Conservation (phyloP, 257 asterid species). For the Ligustrum vulgare region DNA sequence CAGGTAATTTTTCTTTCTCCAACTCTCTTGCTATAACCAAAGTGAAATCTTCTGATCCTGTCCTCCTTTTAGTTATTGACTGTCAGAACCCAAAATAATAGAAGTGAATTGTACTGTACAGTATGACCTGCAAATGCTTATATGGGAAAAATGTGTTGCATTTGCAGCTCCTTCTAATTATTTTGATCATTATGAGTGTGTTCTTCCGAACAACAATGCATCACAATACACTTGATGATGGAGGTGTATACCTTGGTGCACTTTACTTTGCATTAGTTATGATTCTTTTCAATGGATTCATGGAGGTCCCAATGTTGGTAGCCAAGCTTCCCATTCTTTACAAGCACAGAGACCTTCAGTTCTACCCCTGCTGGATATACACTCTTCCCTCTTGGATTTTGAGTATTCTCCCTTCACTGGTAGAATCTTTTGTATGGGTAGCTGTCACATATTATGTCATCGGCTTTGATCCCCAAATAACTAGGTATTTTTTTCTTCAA, state of each 20-base stretch:
- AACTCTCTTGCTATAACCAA: slow-evolving; percentile 4
- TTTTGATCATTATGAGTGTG: slow-evolving; percentile 74
- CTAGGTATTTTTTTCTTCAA: slow-evolving; percentile 45
- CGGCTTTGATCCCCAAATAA: slow-evolving; percentile 83
- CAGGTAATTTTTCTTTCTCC: slow-evolving; percentile 42
- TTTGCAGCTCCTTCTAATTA: slow-evolving; percentile 67
- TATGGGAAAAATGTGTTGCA: background rate
- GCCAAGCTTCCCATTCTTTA: slow-evolving; percentile 84
- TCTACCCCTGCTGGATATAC: slow-evolving; percentile 89
- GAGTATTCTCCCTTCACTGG: slow-evolving; percentile 65
- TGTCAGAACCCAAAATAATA: slow-evolving; percentile 1
- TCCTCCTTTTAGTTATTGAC: slow-evolving; percentile 14
- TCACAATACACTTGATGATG: slow-evolving; percentile 62
- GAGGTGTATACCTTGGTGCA: slow-evolving; percentile 82
- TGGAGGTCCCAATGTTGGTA: slow-evolving; percentile 81
- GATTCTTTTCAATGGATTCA: slow-evolving; percentile 83
- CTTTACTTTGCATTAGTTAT: slow-evolving; percentile 71
- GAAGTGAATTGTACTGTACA: background rate
- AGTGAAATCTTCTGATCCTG: background rate
- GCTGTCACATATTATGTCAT: slow-evolving; percentile 77
- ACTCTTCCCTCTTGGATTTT: slow-evolving; percentile 87
- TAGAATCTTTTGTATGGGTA: slow-evolving; percentile 79
- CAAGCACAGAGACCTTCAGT: slow-evolving; percentile 80
- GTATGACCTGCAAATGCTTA: slow-evolving; percentile 14
- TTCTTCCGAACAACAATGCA: slow-evolving; percentile 80